Evolutionary conservation across 768 basidiomycete species (phyloP).

Genomic region (Ramaria sp.): DNA sequence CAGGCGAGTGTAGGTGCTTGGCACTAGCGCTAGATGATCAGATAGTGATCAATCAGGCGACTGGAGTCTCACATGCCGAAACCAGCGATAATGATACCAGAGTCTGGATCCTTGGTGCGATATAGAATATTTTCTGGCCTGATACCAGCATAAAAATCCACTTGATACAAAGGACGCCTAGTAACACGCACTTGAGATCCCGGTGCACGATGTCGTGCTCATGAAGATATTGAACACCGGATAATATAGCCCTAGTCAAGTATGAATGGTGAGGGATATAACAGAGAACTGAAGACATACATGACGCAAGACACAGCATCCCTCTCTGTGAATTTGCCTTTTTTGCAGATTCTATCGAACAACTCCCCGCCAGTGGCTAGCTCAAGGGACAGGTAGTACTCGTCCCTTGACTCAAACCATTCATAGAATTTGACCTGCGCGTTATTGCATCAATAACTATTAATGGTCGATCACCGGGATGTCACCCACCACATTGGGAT

Average conservation of each 20-base stretch:
- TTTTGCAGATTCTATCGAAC: conserved; percentile 76
- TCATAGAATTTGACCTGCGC: conserved; percentile 88
- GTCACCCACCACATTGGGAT: conserved; percentile 74
- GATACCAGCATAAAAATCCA: neutral
- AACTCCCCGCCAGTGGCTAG: conserved; percentile 91
- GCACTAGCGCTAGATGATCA: conserved; percentile 36
- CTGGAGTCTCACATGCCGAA: conserved; percentile 75
- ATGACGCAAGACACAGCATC: conserved; percentile 74
- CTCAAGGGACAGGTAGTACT: conserved; percentile 94
- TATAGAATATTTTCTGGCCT: conserved; percentile 97
- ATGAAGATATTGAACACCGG: conserved; percentile 84
- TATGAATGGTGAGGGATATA: neutral
- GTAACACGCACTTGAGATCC: conserved; percentile 67
- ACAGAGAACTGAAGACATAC: conserved; percentile 29
- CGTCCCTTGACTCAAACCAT: conserved; percentile 89
- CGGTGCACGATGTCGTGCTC: conserved; percentile 90
- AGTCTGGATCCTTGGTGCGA: conserved; percentile 60
- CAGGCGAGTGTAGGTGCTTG: conserved; percentile 65
- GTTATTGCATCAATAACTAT: neutral
- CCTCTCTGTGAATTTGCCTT: conserved; percentile 88
- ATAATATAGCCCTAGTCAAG: conserved; percentile 59
- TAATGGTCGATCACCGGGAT: neutral
- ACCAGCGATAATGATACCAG: conserved; percentile 91
- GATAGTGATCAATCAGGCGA: neutral
- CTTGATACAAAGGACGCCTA: neutral